Evolutionary conservation across 225 moss, liverwort and hornwort genomes (phyloP).

Genomic region (Ulota crispa): DNA sequence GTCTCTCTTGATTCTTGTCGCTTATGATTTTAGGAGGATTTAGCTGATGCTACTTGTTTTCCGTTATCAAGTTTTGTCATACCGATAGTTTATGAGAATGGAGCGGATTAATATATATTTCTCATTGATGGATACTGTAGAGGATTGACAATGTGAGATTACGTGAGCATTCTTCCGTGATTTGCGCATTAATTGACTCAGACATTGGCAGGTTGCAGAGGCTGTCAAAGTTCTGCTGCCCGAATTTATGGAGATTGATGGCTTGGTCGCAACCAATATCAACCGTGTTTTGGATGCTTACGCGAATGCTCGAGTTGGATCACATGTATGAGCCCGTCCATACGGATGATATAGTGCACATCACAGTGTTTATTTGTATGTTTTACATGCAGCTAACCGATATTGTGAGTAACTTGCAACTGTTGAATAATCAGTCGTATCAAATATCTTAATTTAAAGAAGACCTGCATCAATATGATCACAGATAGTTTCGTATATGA

Average conservation of each 20-base stretch:
- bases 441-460: background rate
- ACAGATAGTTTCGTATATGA: background rate
- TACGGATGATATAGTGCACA: constrained; percentile 13
- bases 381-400: background rate
- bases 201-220: constrained; percentile 58
- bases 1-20: background rate
- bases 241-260: constrained; percentile 85
- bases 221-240: constrained; percentile 72
- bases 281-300: constrained; percentile 81
- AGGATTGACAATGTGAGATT: constrained; percentile 9
- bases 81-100: background rate
- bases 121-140: background rate
- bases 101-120: background rate
- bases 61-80: background rate
- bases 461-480: background rate
- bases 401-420: constrained; percentile 8
- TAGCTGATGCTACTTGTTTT: background rate
- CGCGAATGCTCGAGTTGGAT: constrained; percentile 81
- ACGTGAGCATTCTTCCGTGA: background rate
- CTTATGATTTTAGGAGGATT: background rate
- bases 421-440: background rate
- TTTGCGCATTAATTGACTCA: background rate
- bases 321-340: constrained; percentile 56
- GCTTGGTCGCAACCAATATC: constrained; percentile 74
- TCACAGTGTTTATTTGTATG: constrained; percentile 2